phyloP scores from a whole-genome alignment of 306 rosid species.

The Gleditsia sinensis region DNA sequence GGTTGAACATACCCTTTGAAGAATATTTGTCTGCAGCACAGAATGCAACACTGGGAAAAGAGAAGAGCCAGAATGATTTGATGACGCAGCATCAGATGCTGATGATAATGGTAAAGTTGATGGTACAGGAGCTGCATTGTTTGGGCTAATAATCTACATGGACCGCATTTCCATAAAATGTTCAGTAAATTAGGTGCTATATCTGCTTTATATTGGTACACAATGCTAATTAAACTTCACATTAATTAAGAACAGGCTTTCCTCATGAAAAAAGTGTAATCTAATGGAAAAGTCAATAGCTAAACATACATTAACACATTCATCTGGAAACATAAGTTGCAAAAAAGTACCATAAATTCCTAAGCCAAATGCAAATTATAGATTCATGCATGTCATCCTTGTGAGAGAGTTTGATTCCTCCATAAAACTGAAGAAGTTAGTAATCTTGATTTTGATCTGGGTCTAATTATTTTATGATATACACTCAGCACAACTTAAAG shows the following conservation, averaged over 20 bases:
- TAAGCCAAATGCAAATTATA: constrained; percentile 7
- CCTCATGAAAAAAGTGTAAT: neutral
- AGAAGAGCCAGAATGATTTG: constrained; percentile 47
- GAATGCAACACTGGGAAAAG: constrained; percentile 52
- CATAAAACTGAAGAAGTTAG: constrained; percentile 6
- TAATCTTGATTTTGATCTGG: neutral
- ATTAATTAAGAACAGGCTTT: constrained; percentile 2
- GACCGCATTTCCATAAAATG: constrained; percentile 22
- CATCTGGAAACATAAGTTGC: neutral
- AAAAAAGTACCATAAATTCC: constrained; percentile 28
- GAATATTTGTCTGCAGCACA: constrained; percentile 78
- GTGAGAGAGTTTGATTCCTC: neutral
- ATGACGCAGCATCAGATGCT: constrained; percentile 51
- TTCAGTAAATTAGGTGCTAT: constrained; percentile 25
- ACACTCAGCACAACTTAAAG: constrained; percentile 12
- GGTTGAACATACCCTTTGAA: constrained; percentile 72
- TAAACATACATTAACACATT: neutral
- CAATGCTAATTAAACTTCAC: neutral
- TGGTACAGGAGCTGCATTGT: constrained; percentile 49
- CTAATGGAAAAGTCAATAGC: constrained; percentile 7
- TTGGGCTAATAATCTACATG: constrained; percentile 61
- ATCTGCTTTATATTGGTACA: constrained; percentile 2
- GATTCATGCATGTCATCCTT: neutral
- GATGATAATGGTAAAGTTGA: constrained; percentile 43
- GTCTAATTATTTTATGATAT: constrained; percentile 5